Conservation (phyloP, 2,329 filamentous ascomycete species). For the Daldinia eschscholtzii region DNA sequence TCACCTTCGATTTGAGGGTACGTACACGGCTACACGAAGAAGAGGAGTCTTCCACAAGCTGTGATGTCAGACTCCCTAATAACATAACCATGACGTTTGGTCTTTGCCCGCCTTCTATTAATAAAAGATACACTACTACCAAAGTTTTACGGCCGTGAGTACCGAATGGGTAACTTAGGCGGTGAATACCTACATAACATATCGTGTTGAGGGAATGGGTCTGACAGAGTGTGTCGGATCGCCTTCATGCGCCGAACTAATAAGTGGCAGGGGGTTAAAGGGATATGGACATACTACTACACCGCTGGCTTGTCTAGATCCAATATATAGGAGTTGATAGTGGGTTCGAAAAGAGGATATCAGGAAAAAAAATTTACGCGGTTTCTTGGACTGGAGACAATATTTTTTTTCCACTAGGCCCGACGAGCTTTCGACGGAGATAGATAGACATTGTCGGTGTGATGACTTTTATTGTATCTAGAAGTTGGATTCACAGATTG, state of each 20-base stretch:
- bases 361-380: not conserved
- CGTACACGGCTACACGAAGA: not conserved
- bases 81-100: conserved; percentile 2
- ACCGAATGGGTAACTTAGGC: conserved; percentile 22
- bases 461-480: not conserved
- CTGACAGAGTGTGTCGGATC: conserved; percentile 36
- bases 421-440: conserved; percentile 8
- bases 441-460: conserved; percentile 21
- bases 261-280: conserved; percentile 5
- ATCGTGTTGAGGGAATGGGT: conserved; percentile 8
- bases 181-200: conserved; percentile 9
- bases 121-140: not conserved
- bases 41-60: not conserved
- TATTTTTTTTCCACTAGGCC: not conserved
- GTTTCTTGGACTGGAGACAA: conserved; percentile 4
- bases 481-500: conserved; percentile 1
- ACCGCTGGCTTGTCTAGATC: conserved; percentile 14
- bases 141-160: conserved; percentile 1
- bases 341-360: not conserved
- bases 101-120: not conserved
- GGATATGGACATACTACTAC: conserved; percentile 9
- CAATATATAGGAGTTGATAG: conserved; percentile 8
- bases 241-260: conserved; percentile 32
- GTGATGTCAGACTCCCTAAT: not conserved
- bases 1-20: not conserved